Percentiles rank a stretch among this genome's conserved stretches.
Conservation (phyloP, 2,329 filamentous ascomycete genomes). For the Ascochyta clinopodiicola region DNA sequence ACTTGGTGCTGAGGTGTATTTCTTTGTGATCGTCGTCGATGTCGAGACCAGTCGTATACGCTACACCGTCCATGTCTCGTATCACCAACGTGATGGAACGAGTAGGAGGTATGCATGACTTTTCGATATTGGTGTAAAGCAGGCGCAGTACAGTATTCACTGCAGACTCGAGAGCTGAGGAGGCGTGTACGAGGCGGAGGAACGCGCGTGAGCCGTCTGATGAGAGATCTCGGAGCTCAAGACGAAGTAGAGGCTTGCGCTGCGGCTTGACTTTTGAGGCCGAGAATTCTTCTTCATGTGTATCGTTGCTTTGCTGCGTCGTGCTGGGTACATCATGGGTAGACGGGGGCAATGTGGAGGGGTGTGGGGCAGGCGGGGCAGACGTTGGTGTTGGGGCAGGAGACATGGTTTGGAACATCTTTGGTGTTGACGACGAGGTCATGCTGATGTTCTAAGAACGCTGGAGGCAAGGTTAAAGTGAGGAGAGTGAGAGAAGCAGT, state of each 20-base stretch:
- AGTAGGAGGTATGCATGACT: slow-evolving; percentile 63
- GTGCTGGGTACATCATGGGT: slow-evolving; percentile 1
- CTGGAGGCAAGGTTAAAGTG: neutral
- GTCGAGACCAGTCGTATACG: slow-evolving; percentile 83
- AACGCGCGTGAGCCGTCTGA: slow-evolving; percentile 70
- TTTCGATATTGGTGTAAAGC: slow-evolving; percentile 64
- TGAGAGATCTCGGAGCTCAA: slow-evolving; percentile 58
- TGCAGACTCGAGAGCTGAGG: slow-evolving; percentile 66
- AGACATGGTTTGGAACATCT: slow-evolving; percentile 49
- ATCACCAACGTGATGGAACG: slow-evolving; percentile 86
- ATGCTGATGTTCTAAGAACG: slow-evolving; percentile 11
- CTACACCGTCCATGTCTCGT: slow-evolving; percentile 80
- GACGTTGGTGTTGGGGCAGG: slow-evolving; percentile 17
- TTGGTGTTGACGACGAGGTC: slow-evolving; percentile 32
- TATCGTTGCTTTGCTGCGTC: slow-evolving; percentile 4
- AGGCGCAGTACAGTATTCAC: slow-evolving; percentile 72
- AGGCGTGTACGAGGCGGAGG: slow-evolving; percentile 68
- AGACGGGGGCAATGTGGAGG: slow-evolving; percentile 38
- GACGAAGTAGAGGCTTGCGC: slow-evolving; percentile 54
- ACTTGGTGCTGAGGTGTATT: slow-evolving; percentile 83
- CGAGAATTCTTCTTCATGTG: neutral
- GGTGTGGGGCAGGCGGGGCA: slow-evolving; percentile 33
- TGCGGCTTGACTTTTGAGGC: slow-evolving; percentile 30
- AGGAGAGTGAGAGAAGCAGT: neutral
- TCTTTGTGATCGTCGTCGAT: slow-evolving; percentile 89